A percentile compares a stretch with the other conserved stretches of the same genome.
These are phyloP conservation scores for Lagerstroemia speciosa DNA, from an alignment of 345 rosid genomes.

Conservation along the genomic window DNA sequence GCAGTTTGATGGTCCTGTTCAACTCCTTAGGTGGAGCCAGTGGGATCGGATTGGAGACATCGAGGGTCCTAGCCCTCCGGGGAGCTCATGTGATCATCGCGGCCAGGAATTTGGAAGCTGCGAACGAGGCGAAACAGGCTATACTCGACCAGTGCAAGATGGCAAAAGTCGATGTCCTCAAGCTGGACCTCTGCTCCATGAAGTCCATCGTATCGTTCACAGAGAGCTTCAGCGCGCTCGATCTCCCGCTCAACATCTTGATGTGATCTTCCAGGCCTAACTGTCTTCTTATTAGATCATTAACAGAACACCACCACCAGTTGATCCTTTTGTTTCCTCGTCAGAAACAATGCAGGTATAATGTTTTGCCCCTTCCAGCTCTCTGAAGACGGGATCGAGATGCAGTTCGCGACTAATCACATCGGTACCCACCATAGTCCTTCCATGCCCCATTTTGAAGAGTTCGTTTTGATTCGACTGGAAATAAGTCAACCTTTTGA, in stretches of 20 bases:
- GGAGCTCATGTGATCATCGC: constrained; percentile 70
- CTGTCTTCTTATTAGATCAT: background rate
- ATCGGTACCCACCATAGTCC: constrained; percentile 30
- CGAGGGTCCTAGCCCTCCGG: constrained; percentile 62
- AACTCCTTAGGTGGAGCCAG: constrained; percentile 64
- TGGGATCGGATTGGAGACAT: constrained; percentile 88
- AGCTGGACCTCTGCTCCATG: constrained; percentile 51
- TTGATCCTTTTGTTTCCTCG: background rate
- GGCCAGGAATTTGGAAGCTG: constrained; percentile 72
- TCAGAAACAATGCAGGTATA: constrained; percentile 81
- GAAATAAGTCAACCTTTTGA: no score
- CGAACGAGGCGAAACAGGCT: constrained; percentile 44
- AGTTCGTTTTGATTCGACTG: no score
- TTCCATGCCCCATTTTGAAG: no score
- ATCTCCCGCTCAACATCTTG: constrained; percentile 66
- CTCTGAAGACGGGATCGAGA: constrained; percentile 63
- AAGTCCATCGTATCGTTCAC: constrained; percentile 49
- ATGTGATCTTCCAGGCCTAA: constrained; percentile 31
- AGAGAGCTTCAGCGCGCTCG: constrained; percentile 37
- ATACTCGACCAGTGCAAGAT: constrained; percentile 27
- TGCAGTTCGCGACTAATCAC: constrained; percentile 74
- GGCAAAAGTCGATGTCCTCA: constrained; percentile 44
- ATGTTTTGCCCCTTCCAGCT: constrained; percentile 82
- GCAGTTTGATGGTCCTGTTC: background rate
- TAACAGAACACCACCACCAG: no score